phyloP scores from a whole-genome alignment of 2,329 filamentous ascomycete genomes.

The Chrysoporthe austroafricana region DNA sequence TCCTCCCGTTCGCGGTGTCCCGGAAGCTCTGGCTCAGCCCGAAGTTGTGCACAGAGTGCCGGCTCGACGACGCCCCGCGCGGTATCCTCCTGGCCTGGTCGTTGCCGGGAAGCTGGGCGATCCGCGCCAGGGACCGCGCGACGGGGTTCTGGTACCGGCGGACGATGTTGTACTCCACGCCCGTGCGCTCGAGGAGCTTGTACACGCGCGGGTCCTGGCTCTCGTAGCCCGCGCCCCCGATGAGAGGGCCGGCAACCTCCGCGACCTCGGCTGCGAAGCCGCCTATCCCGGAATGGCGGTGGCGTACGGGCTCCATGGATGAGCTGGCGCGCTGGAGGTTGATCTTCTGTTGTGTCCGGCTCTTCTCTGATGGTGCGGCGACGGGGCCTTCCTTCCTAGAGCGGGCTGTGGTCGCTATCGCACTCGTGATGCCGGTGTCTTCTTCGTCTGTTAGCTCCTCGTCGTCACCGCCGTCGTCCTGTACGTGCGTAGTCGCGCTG shows the following conservation, averaged over 20 bases:
- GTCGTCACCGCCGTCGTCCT: slow-evolving; percentile 35
- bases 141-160: slow-evolving; percentile 73
- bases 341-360: slow-evolving; percentile 75
- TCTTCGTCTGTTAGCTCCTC: slow-evolving; percentile 41
- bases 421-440: slow-evolving; percentile 42
- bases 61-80: slow-evolving; percentile 32
- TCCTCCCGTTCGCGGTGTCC: slow-evolving; percentile 16
- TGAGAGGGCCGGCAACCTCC: slow-evolving; percentile 50
- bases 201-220: slow-evolving; percentile 65
- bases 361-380: slow-evolving; percentile 57
- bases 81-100: slow-evolving; percentile 56
- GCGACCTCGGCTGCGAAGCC: slow-evolving; percentile 40
- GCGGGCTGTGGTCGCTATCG: slow-evolving; percentile 29
- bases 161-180: slow-evolving; percentile 75
- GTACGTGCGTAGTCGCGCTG: slow-evolving; percentile 22
- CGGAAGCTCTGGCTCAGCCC: slow-evolving; percentile 46
- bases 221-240: slow-evolving; percentile 60
- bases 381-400: slow-evolving; percentile 42
- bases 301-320: slow-evolving; percentile 67
- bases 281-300: slow-evolving; percentile 42
- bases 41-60: slow-evolving; percentile 38
- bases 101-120: slow-evolving; percentile 56
- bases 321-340: slow-evolving; percentile 76
- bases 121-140: slow-evolving; percentile 61
- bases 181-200: slow-evolving; percentile 69